Evolutionary conservation across 2,329 filamentous ascomycete species (phyloP).

Genomic region (Fusarium chuoi): DNA sequence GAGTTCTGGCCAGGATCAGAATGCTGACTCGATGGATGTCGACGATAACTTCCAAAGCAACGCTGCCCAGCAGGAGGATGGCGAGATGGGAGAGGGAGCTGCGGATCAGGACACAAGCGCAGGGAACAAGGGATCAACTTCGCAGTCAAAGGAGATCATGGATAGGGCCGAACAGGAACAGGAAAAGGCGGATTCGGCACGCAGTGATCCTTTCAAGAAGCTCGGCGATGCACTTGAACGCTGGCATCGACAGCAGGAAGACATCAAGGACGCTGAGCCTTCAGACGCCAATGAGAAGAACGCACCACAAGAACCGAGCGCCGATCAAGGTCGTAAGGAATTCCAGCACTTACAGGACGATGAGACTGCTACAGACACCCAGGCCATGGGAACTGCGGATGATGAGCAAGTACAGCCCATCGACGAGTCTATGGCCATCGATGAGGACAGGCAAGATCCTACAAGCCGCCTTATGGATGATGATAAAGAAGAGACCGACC

Average conservation of each 20-base stretch:
- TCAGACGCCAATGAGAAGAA: slow-evolving; percentile 50
- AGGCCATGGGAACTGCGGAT: slow-evolving; percentile 88
- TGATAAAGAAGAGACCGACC: slow-evolving; percentile 60
- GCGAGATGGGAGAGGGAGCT: slow-evolving; percentile 71
- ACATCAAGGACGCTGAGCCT: slow-evolving; percentile 73
- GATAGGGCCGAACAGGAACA: slow-evolving; percentile 57
- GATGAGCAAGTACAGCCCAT: slow-evolving; percentile 88
- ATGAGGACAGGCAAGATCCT: slow-evolving; percentile 70
- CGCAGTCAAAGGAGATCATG: slow-evolving; percentile 59
- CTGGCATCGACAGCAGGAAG: slow-evolving; percentile 89
- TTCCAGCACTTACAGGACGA: slow-evolving; percentile 95
- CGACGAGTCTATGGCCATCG: slow-evolving; percentile 89
- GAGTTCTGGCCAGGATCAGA: slow-evolving; percentile 72
- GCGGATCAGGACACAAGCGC: slow-evolving; percentile 71
- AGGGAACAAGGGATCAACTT: slow-evolving; percentile 69
- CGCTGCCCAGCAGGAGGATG: slow-evolving; percentile 72
- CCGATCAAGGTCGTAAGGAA: slow-evolving; percentile 75
- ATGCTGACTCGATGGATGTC: slow-evolving; percentile 70
- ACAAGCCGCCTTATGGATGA: slow-evolving; percentile 64
- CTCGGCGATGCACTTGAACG: slow-evolving; percentile 91
- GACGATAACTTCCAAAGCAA: slow-evolving; percentile 70
- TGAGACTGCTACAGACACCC: slow-evolving; percentile 81
- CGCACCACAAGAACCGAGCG: slow-evolving; percentile 62
- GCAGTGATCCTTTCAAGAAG: slow-evolving; percentile 85
- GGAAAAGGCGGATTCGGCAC: slow-evolving; percentile 54